These are phyloP conservation scores for Annona squamosa DNA, from an alignment of 164 flowering plant genomes.

Conservation along the genomic window DNA sequence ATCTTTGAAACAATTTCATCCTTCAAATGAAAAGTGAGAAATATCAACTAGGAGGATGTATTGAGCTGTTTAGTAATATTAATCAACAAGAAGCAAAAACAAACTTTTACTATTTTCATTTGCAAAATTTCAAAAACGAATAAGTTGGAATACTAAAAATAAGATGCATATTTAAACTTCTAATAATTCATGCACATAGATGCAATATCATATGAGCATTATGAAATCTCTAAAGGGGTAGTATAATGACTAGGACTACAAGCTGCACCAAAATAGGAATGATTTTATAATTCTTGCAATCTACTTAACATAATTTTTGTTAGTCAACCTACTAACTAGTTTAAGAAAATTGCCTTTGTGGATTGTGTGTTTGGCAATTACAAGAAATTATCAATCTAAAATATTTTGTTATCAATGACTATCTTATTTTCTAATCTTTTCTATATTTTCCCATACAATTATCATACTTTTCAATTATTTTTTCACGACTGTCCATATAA, in stretches of 20 bases:
- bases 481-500: no score
- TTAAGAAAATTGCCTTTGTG: not conserved
- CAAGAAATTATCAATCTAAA: no score
- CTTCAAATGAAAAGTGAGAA: conserved; percentile 14
- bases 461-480: no score
- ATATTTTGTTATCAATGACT: no score
- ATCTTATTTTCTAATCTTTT: no score
- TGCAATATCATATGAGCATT: no score
- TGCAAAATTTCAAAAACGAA: not conserved
- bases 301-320: not conserved
- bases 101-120: no score
- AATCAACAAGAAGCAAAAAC: conserved; percentile 7
- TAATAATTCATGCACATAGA: not conserved
- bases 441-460: no score
- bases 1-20: conserved; percentile 56
- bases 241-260: not conserved
- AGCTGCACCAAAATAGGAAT: not conserved
- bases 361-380: no score
- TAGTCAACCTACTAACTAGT: not conserved
- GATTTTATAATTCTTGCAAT: not conserved
- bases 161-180: no score
- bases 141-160: no score
- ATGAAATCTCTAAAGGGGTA: not conserved
- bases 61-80: not conserved
- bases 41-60: not conserved